Percentiles rank a stretch among this genome's conserved stretches.
These are phyloP conservation scores for Rosa persica DNA, from an alignment of 306 rosid species.

Conservation along the genomic window DNA sequence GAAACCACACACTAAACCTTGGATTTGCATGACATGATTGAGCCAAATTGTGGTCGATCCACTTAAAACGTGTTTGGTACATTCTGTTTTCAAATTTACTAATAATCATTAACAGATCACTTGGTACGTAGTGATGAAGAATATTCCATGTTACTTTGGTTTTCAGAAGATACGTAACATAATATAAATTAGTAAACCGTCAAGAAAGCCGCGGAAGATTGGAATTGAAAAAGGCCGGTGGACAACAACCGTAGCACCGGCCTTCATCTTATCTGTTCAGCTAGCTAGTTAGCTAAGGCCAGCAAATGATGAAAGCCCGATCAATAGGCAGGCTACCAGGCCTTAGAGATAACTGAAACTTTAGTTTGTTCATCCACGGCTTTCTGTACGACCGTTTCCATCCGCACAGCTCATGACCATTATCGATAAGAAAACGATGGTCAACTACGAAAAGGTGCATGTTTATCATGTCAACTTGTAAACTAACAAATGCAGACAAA, in stretches of 20 bases:
- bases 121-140: neutral
- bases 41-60: neutral
- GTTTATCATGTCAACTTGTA: too few species aligned
- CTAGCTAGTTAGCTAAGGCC: neutral
- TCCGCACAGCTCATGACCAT: neutral
- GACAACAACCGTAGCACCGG: neutral
- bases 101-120: too few species aligned
- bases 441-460: neutral
- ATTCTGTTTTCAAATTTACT: too few species aligned
- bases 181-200: neutral
- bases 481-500: neutral
- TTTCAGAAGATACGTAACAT: neutral
- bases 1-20: neutral
- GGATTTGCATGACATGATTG: conserved; percentile 1
- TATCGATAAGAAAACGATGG: neutral
- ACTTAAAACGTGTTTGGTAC: neutral
- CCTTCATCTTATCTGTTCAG: neutral
- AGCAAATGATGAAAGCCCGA: neutral
- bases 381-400: neutral
- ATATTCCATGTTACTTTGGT: neutral
- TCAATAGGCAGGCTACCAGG: neutral
- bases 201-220: neutral
- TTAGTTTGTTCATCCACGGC: neutral
- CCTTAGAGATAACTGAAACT: neutral
- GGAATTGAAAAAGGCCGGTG: neutral